Conservation (phyloP, 768 basidiomycete species). For the Mrakia blollopis region DNA sequence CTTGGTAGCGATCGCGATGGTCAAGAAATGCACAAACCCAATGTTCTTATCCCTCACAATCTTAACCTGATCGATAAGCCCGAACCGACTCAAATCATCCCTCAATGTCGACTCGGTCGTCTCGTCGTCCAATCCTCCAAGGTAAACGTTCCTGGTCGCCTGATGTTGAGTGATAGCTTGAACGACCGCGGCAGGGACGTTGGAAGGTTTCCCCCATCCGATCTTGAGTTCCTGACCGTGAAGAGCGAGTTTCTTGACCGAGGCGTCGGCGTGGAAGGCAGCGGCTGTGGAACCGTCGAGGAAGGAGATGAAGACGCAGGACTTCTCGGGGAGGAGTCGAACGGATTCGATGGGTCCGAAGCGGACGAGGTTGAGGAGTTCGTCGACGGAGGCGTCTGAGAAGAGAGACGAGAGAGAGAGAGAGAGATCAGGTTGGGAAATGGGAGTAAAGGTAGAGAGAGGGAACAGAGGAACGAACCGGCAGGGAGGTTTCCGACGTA, state of each 20-base stretch:
- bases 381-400: conserved; percentile 89
- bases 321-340: conserved; percentile 91
- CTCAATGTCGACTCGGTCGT: conserved; percentile 80
- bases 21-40: conserved; percentile 96
- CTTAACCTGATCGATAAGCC: conserved; percentile 98
- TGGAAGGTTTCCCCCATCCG: conserved; percentile 94
- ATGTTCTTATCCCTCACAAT: conserved; percentile 99
- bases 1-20: conserved; percentile 91
- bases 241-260: conserved; percentile 84
- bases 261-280: conserved; percentile 94
- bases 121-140: conserved; percentile 84
- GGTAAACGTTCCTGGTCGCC: conserved; percentile 91
- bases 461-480: conserved; percentile 36
- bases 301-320: conserved; percentile 97
- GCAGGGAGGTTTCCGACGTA: conserved; percentile 95
- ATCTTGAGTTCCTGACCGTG: conserved; percentile 97
- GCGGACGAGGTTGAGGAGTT: conserved; percentile 93
- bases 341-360: conserved; percentile 95
- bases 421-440: conserved; percentile 5
- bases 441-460: too few species aligned
- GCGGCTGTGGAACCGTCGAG: conserved; percentile 87
- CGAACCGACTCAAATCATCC: conserved; percentile 86
- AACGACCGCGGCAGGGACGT: conserved; percentile 77
- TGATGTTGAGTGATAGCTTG: conserved; percentile 86
- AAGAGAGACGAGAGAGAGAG: background rate